Base-by-base conservation (phyloP, 2,329 filamentous ascomycete species). In the Sporothrix globosa region DNA sequence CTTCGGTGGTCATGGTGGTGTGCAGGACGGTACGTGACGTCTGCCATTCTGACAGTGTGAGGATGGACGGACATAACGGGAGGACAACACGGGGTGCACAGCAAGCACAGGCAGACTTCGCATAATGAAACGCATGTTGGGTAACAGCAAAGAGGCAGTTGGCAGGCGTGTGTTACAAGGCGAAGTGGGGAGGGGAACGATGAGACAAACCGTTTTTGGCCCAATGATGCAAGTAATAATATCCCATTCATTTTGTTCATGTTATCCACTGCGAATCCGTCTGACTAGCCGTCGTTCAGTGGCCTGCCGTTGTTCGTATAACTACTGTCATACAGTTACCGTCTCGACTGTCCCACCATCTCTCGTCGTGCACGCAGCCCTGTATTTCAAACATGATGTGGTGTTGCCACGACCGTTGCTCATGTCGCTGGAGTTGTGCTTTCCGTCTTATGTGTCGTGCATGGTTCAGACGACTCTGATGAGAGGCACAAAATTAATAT, bases 111-210 rank as follows among this genome's bases (percentile, higher is more conserved):
- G 41, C 41, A 44, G 41, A 44, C 41, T 17, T 68, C 53, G 66
- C 66, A 69, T 53, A 69, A 61, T 61, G 56, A 68, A 68, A 68
- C 66, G 53, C 66, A 68, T 58, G 39, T 24, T 54, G 53, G 34
- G 66, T 39, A 58, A 68, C 66, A 21, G 24, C 56, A 61, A 19
- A 30, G 11, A 68, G 52, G 63, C 46, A 67, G 48, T 17, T 41
- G 48, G 63, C 30, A 27, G 48, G 13, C 11, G 48, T 41, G 52
- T 60, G 68, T 14, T 30, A 69, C 41, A 21, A 63, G 39, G 44
- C 34, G 41, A 46, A 44, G 11, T 27, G 30, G 14, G 21, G 27
- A 41, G 41, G 19, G 52, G 54, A 4, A 21, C 6, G 24, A 6
- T 10, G 60, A n/a, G 19, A 41, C 11, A 53, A 27, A 53, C 50